Base-by-base conservation (phyloP, 495 filamentous ascomycete genomes). In the Annulohypoxylon nitens region DNA sequence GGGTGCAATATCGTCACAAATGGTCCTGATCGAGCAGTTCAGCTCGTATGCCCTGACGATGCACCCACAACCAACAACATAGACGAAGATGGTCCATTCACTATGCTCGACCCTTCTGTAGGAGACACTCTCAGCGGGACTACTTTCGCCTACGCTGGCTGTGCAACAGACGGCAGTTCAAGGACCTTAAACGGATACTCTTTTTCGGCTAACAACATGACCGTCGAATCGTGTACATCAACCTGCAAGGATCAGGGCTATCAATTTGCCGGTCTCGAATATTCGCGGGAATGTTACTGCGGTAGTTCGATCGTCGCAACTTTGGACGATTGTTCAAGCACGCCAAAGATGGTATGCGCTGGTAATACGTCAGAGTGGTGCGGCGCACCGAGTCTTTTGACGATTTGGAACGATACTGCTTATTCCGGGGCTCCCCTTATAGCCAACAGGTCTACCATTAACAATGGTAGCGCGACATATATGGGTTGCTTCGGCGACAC, bases 1-100 rank as follows among this genome's bases (percentile, higher is more conserved):
- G 85, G 85, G 16, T 86, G 86, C 78, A 88, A 88, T 70, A 74
- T 86, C 0, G 70, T 87, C 23, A 79, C 79, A 7, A 43, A 69
- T 26, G 86, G 85, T 0, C 83, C 86, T 26, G 81, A 34, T 0
- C n/a, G 74, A 61, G 83, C 67, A 14, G 7, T 25, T 10, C 59
- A 34, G 33, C 76, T 68, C 0, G 33, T 43, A 10, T 74, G 71
- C 16, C 67, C 71, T 2, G 57, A 67, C 18, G 62, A 66, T 10
- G 30, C 37, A 18, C 71, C 71, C 4, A 36, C 71, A 3, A 33
- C 66, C 20, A 70, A 70, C 55, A 5, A 39, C n/a, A 36, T 39
- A 37, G 39, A 53, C 23, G 33, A 74, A 4, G 9, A 45, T 4
- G 71, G 55, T 1, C 51, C 61, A 2, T 30, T 67, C 23, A 16